Base-by-base conservation (phyloP, 805 yeast species). In the Maudiozyma turicensis region DNA sequence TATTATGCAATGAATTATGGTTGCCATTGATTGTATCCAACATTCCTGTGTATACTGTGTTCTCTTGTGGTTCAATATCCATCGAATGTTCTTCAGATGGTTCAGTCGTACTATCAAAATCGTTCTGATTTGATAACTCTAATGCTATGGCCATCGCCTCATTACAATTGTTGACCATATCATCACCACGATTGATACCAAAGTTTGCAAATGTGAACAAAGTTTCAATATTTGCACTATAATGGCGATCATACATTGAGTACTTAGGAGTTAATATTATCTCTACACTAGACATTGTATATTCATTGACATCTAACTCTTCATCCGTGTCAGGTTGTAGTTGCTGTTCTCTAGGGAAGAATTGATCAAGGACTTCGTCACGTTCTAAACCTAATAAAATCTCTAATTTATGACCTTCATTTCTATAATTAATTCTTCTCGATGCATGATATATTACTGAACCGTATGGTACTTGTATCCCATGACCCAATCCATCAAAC, bases 171-270 rank as follows among this genome's bases (percentile, higher is more conserved):
- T 53, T 55, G 2, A 72, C 69, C 63, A 71, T 52, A 20, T 63
- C 66, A 44, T 70, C 70, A 5, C 74, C 74, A 50, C 68, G 60
- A 48, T 70, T 71, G 13, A 64, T 57, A 0, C 75, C 75, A 56
- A 70, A 70, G 50, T 60, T 60, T 15, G 58, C 61, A 52, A 61
- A 65, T 0, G 68, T 67, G 55, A 71, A 72, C 9, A 71, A 52
- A 5, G 57, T 55, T 40, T 71, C 74, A 3, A 67, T 59, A 10
- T 59, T 54, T 6, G 61, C 57, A 49, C 66, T 67, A 47, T 64
- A 66, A 47, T 63, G 67, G 40, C 72, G 57, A 35, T 71, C 74
- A 47, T 58, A 59, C 47, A 66, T 68, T 1, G 63, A 59, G 47
- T 60, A 65, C 40, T 57, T 61, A n/a, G 74, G 74, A 6, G 58